phyloP scores from a whole-genome alignment of 2,329 filamentous ascomycete species.

The Pezicula neosporulosa region DNA sequence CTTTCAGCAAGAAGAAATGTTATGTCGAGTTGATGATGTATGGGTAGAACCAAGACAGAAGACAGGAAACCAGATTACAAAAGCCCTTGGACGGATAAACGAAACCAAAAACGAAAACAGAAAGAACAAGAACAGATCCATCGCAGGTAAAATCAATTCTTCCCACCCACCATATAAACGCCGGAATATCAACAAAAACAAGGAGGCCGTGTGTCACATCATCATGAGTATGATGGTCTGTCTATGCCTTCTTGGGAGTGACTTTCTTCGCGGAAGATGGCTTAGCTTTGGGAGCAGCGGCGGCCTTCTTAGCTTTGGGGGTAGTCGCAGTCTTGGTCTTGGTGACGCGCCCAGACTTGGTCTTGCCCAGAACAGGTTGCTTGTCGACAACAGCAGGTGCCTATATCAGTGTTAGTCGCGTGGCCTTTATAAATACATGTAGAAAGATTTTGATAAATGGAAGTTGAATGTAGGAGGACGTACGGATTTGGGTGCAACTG shows the following conservation, averaged over 20 bases:
- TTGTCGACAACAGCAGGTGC: slow-evolving; percentile 63
- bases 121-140: background rate
- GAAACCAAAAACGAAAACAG: background rate
- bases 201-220: background rate
- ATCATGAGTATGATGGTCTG: background rate
- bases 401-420: slow-evolving; percentile 30
- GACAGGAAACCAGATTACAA: background rate
- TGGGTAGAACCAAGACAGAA: no score
- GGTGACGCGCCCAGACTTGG: slow-evolving; percentile 69
- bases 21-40: no score
- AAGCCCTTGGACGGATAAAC: background rate
- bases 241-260: slow-evolving; percentile 18
- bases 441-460: no score
- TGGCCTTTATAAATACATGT: no score
- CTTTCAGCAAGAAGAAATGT: no score
- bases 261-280: slow-evolving; percentile 9
- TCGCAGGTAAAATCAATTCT: background rate
- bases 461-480: slow-evolving; percentile 8
- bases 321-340: slow-evolving; percentile 43
- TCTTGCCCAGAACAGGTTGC: slow-evolving; percentile 61
- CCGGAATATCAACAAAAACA: background rate
- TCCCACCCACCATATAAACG: background rate
- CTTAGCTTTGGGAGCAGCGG: slow-evolving; percentile 28
- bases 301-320: slow-evolving; percentile 43
- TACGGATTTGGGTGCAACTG: slow-evolving; percentile 22